Conservation (phyloP, 2,329 filamentous ascomycete genomes). For the Calonectria pauciramosa region DNA sequence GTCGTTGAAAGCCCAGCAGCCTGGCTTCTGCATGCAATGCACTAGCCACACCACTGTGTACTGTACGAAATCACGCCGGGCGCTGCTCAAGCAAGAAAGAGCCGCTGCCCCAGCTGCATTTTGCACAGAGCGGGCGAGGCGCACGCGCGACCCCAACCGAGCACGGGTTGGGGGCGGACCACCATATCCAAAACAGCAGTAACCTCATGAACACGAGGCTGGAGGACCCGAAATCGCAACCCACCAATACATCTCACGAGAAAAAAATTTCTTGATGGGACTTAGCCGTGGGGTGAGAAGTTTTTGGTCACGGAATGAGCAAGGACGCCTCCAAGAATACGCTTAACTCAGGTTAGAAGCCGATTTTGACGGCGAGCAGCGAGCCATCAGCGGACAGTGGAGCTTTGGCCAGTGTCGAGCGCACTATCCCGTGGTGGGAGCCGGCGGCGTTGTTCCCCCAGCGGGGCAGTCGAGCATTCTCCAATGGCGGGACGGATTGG, state of each 20-base stretch:
- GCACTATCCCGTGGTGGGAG: slow-evolving; percentile 38
- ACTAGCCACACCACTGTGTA: slow-evolving; percentile 41
- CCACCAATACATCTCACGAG: slow-evolving; percentile 3
- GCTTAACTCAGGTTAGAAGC: slow-evolving; percentile 46
- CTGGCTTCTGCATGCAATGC: slow-evolving; percentile 33
- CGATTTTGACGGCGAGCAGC: slow-evolving; percentile 31
- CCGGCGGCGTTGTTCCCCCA: slow-evolving; percentile 36
- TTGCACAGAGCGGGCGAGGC: slow-evolving; percentile 26
- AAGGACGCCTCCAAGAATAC: slow-evolving; percentile 36
- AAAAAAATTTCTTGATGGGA: slow-evolving; percentile 39
- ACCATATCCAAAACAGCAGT: slow-evolving; percentile 31
- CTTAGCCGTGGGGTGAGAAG: slow-evolving; percentile 32
- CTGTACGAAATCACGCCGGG: slow-evolving; percentile 26
- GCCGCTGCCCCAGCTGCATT: slow-evolving; percentile 17
- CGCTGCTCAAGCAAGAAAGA: slow-evolving; percentile 25
- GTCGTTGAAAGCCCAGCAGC: slow-evolving; percentile 28
- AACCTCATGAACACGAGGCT: slow-evolving; percentile 38
- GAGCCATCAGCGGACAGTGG: slow-evolving; percentile 30
- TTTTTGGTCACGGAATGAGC: slow-evolving; percentile 36
- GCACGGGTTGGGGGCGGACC: slow-evolving; percentile 28
- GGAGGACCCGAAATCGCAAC: slow-evolving; percentile 19
- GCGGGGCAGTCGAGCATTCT: slow-evolving; percentile 40
- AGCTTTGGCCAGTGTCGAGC: slow-evolving; percentile 42
- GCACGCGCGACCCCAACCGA: slow-evolving; percentile 17
- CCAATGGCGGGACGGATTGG: slow-evolving; percentile 30